phyloP scores from a whole-genome alignment of 2,329 filamentous ascomycete genomes.

The Colletotrichum tropicale region DNA sequence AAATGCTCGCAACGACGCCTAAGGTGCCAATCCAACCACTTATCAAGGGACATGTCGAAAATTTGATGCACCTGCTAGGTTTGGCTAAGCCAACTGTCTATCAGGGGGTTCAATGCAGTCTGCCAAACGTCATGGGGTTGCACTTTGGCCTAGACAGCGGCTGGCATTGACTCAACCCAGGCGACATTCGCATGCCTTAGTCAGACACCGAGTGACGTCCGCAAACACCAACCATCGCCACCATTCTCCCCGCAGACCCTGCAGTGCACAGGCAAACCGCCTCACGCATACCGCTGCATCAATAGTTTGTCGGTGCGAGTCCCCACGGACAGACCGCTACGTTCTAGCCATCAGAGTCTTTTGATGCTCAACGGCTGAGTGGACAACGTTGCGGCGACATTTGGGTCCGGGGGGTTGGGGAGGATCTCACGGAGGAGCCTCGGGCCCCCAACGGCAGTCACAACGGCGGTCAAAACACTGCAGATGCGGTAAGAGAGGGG shows the following conservation, averaged over 20 bases:
- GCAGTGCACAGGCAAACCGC: neutral
- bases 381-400: neutral
- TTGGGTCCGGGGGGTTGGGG: constrained; percentile 13
- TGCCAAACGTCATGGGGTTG: neutral
- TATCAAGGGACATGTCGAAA: neutral
- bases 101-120: neutral
- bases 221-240: neutral
- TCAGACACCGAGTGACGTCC: neutral
- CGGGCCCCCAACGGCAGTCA: constrained; percentile 1
- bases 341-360: neutral
- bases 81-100: neutral
- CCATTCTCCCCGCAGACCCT: neutral
- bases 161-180: neutral
- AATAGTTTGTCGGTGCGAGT: neutral
- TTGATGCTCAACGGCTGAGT: neutral
- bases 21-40: neutral
- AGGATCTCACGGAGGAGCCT: neutral
- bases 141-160: neutral
- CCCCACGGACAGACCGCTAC: constrained; percentile 8
- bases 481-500: neutral
- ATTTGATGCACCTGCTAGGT: neutral
- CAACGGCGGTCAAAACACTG: constrained; percentile 18
- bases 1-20: neutral
- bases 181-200: neutral
- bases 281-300: neutral